Base-by-base conservation (phyloP, 1,284 basidiomycete species). In the Volvariella surrecta region DNA sequence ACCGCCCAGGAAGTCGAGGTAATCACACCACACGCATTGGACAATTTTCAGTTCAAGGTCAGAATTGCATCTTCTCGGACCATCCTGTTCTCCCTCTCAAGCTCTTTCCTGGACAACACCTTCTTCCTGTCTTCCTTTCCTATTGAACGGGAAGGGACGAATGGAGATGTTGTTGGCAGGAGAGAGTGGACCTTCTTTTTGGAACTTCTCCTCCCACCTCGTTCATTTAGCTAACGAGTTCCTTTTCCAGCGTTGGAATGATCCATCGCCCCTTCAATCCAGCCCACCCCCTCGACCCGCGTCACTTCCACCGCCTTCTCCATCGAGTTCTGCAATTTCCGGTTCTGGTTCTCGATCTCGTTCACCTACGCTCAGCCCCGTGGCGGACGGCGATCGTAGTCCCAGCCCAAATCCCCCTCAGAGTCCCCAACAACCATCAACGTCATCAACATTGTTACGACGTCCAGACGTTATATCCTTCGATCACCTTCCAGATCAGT, bases 1-100 rank as follows among this genome's bases (percentile, higher is more conserved):
- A 87, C 84, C 0, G 83, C 83, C 0, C 81, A 84, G 58, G 83
- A 87, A 60, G 76, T 87, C 48, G 74, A 75, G 16, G 73, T 87
- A 32, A 73, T 87, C 42, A 76, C 81, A 1, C 80, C 81, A 3
- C 68, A 66, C 13, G 79, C 82, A 2, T n/a, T 35, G 8, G 63
- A 67, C 19, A 74, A 81, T 52, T 80, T 86, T 46, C 74, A 84
- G 55, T 80, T 82, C 56, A 68, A 78, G 50, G 84, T 86, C 55
- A 55, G 74, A 54, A 6, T 28, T 28, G 6, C 24, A 11, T 11
- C 24, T 28, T 28, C 24, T 31, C 32, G 22, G 31, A 24, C 22
- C 18, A 11, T 48, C 21, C 28, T 28, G 16, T 28, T 39, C 46
- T 24, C 42, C 31, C 45, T n/a, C 43, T 34, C 15, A 24, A 42